phyloP scores from a whole-genome alignment of 129 eudicot genomes.

The Ambrosia artemisiifolia region DNA sequence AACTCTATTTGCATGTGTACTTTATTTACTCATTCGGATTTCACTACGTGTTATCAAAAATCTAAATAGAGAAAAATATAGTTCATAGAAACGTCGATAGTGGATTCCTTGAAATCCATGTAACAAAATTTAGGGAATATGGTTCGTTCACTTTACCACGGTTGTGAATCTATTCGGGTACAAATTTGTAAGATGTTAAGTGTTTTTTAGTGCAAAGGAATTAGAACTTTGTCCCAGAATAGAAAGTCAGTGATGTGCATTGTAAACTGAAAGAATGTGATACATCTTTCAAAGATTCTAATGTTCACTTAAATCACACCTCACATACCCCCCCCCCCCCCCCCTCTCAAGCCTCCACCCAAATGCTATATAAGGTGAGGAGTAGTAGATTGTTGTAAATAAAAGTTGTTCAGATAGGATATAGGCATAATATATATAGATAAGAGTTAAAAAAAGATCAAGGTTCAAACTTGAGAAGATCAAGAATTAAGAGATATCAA shows the following conservation, averaged over 20 bases:
- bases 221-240: not conserved
- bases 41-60: not conserved
- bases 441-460: slow-evolving; percentile 27
- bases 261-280: slow-evolving; percentile 35
- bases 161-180: slow-evolving; percentile 66
- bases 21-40: not conserved
- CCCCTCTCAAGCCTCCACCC: not conserved
- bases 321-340: too few species aligned
- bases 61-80: too few species aligned
- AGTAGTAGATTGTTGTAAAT: slow-evolving; percentile 22
- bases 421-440: slow-evolving; percentile 24
- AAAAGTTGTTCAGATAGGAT: slow-evolving; percentile 21
- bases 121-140: slow-evolving; percentile 52
- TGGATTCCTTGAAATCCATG: slow-evolving; percentile 49
- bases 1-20: not conserved
- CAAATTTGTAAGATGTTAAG: slow-evolving; percentile 55
- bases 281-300: slow-evolving; percentile 52
- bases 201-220: slow-evolving; percentile 42
- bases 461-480: not conserved
- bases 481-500: not conserved
- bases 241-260: slow-evolving; percentile 44
- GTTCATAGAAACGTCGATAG: slow-evolving; percentile 19
- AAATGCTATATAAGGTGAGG: slow-evolving; percentile 40
- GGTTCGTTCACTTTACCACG: slow-evolving; percentile 52
- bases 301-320: slow-evolving; percentile 23